Evolutionary conservation across 2,329 filamentous ascomycete genomes (phyloP), one percentile per base, ranked within the genome.

Genomic region (Whalleya microplaca): DNA sequence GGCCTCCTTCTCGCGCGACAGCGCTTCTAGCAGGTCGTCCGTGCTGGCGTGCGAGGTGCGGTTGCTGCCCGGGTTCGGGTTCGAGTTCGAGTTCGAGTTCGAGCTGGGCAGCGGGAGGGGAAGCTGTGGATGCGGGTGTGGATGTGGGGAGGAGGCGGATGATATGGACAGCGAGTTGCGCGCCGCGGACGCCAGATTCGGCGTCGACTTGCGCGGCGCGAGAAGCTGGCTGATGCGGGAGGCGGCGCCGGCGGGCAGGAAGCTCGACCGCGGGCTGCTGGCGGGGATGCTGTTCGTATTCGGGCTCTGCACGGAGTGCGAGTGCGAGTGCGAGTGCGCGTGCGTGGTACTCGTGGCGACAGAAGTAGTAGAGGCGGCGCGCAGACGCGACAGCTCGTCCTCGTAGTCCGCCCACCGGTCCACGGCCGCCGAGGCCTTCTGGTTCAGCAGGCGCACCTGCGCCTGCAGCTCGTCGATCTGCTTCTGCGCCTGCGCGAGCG

Each of bases 351-450:
- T 60, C 49, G 67, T 69, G 4, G 65, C 68, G 56, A 64, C 62
- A 10, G 59, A 53, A 53, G 61, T 64, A 47, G 62, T 64, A 62
- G 64, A 66, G 48, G 62, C 69, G 67, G 74, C 75, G 63, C 84
- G 84, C 52, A 92, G 78, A 44, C 74, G 78, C 44, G 84, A 79
- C 41, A 92, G 81, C 71, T 92, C 88, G 73, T 92, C 89, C 75
- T 94, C 90, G 79, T 92, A 92, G 76, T 92, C 88, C 68, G 90
- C 88, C 82, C 83, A 87, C 70, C 81, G 83, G 72, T 86, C 82
- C 60, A 85, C 81, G 70, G 79, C 79, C 32, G 85, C 84, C 2
- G 86, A 82, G 53, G 88, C 87, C 73, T 90, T 91, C 64, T 89
- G 80, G 71, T 86, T 91, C 56, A 93, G 80, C 51, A 86, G 74